Conservation (phyloP, 73 alveolate species). For the Breviolum minutum region DNA sequence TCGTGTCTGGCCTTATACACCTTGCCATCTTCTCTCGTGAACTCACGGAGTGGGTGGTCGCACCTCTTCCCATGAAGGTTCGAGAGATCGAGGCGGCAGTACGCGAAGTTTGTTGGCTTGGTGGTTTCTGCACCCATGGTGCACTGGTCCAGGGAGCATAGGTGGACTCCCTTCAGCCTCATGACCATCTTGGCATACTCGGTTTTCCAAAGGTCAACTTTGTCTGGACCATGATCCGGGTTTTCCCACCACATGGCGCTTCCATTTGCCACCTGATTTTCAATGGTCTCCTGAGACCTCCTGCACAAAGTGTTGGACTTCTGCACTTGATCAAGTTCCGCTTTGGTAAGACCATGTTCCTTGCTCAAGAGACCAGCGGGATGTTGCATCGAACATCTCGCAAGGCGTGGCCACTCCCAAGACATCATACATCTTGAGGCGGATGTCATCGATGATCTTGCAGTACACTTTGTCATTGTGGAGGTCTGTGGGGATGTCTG, state of each 20-base stretch:
- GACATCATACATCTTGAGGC: background rate
- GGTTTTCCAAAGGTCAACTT: slow-evolving; percentile 4
- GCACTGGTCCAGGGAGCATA: slow-evolving; percentile 55
- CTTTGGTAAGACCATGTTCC: background rate
- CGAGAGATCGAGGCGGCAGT: background rate
- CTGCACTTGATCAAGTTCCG: background rate
- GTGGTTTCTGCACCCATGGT: background rate
- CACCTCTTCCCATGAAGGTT: background rate
- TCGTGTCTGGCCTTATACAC: background rate
- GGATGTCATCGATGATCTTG: background rate
- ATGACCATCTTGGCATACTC: background rate
- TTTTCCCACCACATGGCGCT: slow-evolving; percentile 23
- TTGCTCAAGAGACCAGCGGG: background rate
- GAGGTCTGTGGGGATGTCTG: background rate
- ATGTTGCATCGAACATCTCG: background rate
- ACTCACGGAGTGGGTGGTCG: background rate
- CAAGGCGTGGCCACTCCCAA: background rate
- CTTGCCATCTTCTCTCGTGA: background rate
- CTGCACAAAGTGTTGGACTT: background rate
- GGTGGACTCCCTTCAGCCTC: too few species aligned
- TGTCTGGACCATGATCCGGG: background rate
- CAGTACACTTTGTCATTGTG: background rate
- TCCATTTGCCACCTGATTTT: background rate
- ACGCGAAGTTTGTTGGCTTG: background rate
- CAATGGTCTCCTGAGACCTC: background rate